Conservation (phyloP, 768 basidiomycete species). For the Chalciporus sphaerocephalus region DNA sequence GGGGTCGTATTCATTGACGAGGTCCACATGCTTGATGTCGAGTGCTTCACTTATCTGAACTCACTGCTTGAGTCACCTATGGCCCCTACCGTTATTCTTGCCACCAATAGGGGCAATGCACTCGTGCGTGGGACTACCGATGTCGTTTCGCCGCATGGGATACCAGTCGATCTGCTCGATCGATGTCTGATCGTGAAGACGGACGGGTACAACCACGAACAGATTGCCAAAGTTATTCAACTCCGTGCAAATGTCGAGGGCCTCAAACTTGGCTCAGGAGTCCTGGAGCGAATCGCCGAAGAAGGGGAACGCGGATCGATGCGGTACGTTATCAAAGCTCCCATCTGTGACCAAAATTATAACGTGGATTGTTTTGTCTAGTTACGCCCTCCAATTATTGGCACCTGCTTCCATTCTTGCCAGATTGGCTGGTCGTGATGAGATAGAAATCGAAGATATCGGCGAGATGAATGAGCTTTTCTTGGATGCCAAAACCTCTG, state of each 20-base stretch:
- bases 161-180: constrained; percentile 92
- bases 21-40: constrained; percentile 99
- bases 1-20: constrained; percentile 99
- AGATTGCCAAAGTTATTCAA: constrained; percentile 83
- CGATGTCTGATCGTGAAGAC: constrained; percentile 96
- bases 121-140: constrained; percentile 92
- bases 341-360: constrained; percentile 6
- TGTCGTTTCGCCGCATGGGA: constrained; percentile 86
- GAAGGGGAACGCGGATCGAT: constrained; percentile 82
- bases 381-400: constrained; percentile 88
- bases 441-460: constrained; percentile 86
- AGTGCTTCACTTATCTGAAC: constrained; percentile 98
- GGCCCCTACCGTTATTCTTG: constrained; percentile 96
- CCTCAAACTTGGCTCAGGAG: constrained; percentile 66
- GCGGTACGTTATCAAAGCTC: constrained; percentile 44
- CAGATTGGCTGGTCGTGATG: constrained; percentile 64
- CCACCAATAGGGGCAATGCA: constrained; percentile 91
- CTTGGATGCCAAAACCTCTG: constrained; percentile 85
- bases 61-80: constrained; percentile 92
- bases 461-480: constrained; percentile 93
- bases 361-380: constrained; percentile 27
- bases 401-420: constrained; percentile 90
- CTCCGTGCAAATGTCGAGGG: constrained; percentile 86
- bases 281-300: constrained; percentile 73
- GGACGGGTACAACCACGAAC: constrained; percentile 72